A percentile compares a stretch with the other conserved stretches of the same genome.
Conservation (phyloP, 129 eudicot genomes). For the Flaveria sonorensis region DNA sequence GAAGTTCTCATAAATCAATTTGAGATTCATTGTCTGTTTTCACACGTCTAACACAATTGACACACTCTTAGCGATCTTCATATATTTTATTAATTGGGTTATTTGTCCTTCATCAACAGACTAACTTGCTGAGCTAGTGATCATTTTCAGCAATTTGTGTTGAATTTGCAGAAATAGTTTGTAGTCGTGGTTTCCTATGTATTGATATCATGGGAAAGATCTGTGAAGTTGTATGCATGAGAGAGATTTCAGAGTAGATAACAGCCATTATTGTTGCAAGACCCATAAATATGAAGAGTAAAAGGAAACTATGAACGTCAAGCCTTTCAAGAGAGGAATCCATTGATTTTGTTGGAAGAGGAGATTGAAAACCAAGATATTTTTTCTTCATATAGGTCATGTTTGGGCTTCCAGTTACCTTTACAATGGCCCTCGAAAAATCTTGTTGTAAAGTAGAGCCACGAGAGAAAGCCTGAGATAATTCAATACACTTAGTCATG, state of each 20-base stretch:
- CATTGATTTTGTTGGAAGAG: conserved; percentile 12
- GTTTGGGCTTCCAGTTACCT: conserved; percentile 14
- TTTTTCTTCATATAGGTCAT: conserved; percentile 1
- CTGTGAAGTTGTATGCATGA: background rate
- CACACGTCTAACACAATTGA: too few relatives aligned
- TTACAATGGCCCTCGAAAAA: conserved; percentile 25
- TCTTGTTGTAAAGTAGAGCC: conserved; percentile 9
- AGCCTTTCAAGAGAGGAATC: conserved; percentile 17
- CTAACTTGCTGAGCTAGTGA: too few relatives aligned
- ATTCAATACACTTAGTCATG: background rate
- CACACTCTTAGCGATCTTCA: too few relatives aligned
- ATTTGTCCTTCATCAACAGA: too few relatives aligned
- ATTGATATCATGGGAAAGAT: too few relatives aligned
- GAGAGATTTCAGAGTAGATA: conserved; percentile 27
- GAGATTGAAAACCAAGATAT: conserved; percentile 2
- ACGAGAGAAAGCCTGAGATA: conserved; percentile 29
- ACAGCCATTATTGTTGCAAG: conserved; percentile 19
- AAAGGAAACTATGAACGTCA: conserved; percentile 15
- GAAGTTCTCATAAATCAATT: too few relatives aligned
- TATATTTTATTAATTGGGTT: too few relatives aligned
- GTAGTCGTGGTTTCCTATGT: too few relatives aligned
- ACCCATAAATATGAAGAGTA: conserved; percentile 20
- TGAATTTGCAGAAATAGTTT: too few relatives aligned
- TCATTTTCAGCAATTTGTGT: too few relatives aligned
- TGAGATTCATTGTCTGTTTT: too few relatives aligned